Percentiles rank a stretch among this genome's conserved stretches.
Evolutionary conservation across 2,329 filamentous ascomycete genomes (phyloP).

Genomic region (Periglandula ipomoeae): DNA sequence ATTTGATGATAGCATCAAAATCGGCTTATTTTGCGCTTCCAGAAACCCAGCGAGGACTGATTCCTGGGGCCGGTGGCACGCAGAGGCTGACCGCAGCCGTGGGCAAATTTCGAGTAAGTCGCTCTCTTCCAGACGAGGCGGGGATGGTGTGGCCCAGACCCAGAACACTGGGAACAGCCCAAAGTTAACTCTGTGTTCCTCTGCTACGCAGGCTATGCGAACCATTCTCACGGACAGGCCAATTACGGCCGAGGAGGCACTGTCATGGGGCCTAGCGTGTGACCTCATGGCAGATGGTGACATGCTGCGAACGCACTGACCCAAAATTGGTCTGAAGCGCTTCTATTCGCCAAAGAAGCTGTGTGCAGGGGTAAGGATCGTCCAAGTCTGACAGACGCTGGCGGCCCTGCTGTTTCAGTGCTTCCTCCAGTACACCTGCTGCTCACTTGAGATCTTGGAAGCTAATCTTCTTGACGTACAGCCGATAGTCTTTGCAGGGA

Average conservation of each 20-base stretch:
- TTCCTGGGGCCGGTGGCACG: slow-evolving; percentile 31
- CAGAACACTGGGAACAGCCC: not conserved
- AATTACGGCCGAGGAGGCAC: slow-evolving; percentile 18
- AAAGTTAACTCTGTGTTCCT: not conserved
- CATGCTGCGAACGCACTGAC: slow-evolving; percentile 17
- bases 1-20: slow-evolving; percentile 28
- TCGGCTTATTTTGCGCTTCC: slow-evolving; percentile 29
- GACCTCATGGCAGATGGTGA: slow-evolving; percentile 17
- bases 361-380: slow-evolving; percentile 18
- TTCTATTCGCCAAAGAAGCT: slow-evolving; percentile 20
- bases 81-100: slow-evolving; percentile 30
- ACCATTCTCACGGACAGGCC: slow-evolving; percentile 18
- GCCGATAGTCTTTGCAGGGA: slow-evolving; percentile 19
- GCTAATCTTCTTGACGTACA: slow-evolving; percentile 7
- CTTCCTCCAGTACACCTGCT: not conserved
- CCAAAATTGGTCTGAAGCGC: slow-evolving; percentile 15
- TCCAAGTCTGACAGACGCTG: not conserved
- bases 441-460: not conserved
- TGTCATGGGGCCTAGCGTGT: slow-evolving; percentile 17
- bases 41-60: slow-evolving; percentile 30
- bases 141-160: not conserved
- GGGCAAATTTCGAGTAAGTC: slow-evolving; percentile 30
- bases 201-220: slow-evolving; percentile 18
- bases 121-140: not conserved
- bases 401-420: not conserved